A percentile compares a stretch with the other conserved stretches of the same genome.
These are phyloP conservation scores for Acacia melanoxylon DNA, from an alignment of 306 rosid genomes.

Conservation along the genomic window DNA sequence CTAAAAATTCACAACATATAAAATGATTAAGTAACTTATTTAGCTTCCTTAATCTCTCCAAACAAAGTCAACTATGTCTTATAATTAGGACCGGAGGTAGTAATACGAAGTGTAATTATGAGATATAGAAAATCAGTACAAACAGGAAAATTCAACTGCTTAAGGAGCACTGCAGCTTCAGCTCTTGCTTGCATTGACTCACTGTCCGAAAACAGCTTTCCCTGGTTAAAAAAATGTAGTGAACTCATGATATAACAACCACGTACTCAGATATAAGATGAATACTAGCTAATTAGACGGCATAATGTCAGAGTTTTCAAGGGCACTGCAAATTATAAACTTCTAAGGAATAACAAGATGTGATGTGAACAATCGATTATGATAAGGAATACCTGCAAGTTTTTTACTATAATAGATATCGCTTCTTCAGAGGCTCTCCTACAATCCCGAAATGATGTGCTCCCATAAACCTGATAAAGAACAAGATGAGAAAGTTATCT, in stretches of 20 bases:
- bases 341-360: not conserved
- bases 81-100: too few relatives aligned
- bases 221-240: slow-evolving; percentile 52
- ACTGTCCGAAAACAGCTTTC: slow-evolving; percentile 84
- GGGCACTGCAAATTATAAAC: not conserved
- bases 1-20: too few relatives aligned
- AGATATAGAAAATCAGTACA: slow-evolving; percentile 31
- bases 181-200: slow-evolving; percentile 95
- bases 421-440: slow-evolving; percentile 94
- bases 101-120: not conserved
- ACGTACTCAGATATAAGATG: not conserved
- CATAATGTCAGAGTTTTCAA: slow-evolving; percentile 22
- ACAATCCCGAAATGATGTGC: slow-evolving; percentile 88
- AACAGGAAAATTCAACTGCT: slow-evolving; percentile 89
- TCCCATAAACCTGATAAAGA: slow-evolving; percentile 74
- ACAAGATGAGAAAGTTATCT: slow-evolving; percentile 22
- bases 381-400: slow-evolving; percentile 63
- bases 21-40: too few relatives aligned
- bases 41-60: too few relatives aligned
- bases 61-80: too few relatives aligned
- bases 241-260: slow-evolving; percentile 26
- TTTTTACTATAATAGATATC: slow-evolving; percentile 63
- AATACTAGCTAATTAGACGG: slow-evolving; percentile 4
- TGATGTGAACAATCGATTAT: not conserved
- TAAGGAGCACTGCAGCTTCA: slow-evolving; percentile 94